These are phyloP conservation scores for Camillea tinctor DNA, from an alignment of 2,329 filamentous ascomycete species.

Conservation along the genomic window DNA sequence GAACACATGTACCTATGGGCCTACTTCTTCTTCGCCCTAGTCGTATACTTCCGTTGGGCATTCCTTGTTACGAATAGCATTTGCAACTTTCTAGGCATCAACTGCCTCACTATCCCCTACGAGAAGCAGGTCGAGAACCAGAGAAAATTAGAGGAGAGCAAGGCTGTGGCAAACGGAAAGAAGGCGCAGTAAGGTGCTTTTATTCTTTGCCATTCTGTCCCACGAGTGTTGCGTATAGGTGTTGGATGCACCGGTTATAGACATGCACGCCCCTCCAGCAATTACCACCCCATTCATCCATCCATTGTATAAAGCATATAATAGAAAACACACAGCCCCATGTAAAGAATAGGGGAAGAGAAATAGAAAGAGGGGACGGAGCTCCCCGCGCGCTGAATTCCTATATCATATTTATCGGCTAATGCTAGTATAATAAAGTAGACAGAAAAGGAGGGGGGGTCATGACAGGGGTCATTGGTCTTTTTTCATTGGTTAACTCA, in stretches of 20 bases:
- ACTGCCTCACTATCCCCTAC: constrained; percentile 80
- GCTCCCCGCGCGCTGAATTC: too few species aligned
- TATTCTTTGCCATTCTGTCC: background rate
- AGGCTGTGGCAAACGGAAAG: constrained; percentile 28
- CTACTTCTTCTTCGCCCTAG: constrained; percentile 78
- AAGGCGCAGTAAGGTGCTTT: constrained; percentile 24
- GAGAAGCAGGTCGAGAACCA: constrained; percentile 59
- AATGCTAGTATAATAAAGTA: too few species aligned
- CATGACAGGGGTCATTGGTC: too few species aligned
- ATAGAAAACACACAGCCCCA: background rate
- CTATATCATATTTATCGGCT: too few species aligned
- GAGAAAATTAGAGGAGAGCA: constrained; percentile 34
- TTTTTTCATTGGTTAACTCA: too few species aligned
- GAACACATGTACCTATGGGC: constrained; percentile 81
- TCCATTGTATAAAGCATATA: background rate
- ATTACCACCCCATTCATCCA: background rate
- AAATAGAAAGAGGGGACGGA: too few species aligned
- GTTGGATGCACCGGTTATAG: too few species aligned
- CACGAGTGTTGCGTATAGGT: too few species aligned
- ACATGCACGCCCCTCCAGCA: too few species aligned
- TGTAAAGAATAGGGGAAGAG: background rate
- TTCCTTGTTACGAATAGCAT: constrained; percentile 87
- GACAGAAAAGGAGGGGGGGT: too few species aligned
- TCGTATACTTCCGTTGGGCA: constrained; percentile 94
- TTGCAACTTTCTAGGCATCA: constrained; percentile 89